Base-by-base conservation (phyloP, 345 rosid species). In the Citrus mangshanensis region DNA sequence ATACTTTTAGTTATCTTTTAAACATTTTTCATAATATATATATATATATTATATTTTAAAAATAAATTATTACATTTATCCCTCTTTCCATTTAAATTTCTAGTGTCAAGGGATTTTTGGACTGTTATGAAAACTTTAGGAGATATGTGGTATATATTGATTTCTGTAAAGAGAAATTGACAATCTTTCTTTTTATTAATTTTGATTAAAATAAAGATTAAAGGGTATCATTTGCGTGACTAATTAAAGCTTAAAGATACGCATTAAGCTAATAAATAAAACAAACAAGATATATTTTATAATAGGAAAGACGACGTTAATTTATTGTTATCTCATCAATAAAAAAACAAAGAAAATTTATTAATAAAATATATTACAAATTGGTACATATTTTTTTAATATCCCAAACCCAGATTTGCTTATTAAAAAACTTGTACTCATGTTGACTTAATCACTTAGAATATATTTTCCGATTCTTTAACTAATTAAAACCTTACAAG, bases 41-140 rank as follows among this genome's bases (percentile, higher is more conserved):
- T 9, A 40, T 40, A 9, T 40, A 9, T 9, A 9, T 40, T 40
- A 40, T 40, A 9, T 9, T 42, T 42, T 1, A 2, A 42, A 42
- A 9, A 42, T 9, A 42, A 42, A 2, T 10, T 42, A 42, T 10
- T 2, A 42, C 4, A 9, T 10, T 42, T 10, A 42, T 2, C 14
- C 1, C 14, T 42, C 14, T 42, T 42, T 2, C 0, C 4, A 0
- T 2, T 42, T 42, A 9, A 42, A 42, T 9, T 42, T 42, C 0
- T 2, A 0, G 1, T 42, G 49, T 0, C 1, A 42, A 42, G 1
- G 3, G 1, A 0, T 3, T 9, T 42, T 42, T 42, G 3, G 0
- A 1, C 4, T 10, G 12, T 42, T 42, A 42, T 42, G 0, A 42
- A 42, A 42, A 9, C 0, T 38, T 1, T 37, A 37, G 0, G 2